Evolutionary conservation across 2,329 filamentous ascomycete genomes (phyloP).

Genomic region (Cladosporium phlei): DNA sequence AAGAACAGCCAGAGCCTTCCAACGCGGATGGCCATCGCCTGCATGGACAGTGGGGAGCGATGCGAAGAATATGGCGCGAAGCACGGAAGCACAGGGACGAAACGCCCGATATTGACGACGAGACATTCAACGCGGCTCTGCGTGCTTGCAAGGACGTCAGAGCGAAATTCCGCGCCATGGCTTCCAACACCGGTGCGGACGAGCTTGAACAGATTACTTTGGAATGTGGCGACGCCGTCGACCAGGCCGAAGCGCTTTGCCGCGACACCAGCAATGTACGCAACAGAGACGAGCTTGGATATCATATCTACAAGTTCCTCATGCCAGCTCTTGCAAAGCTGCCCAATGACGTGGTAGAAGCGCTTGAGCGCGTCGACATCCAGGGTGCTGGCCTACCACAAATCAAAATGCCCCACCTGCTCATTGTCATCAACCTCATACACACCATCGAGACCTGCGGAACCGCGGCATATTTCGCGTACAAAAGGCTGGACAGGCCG

Average conservation of each 20-base stretch:
- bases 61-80: background rate
- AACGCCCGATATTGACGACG: background rate
- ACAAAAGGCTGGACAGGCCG: constrained; percentile 7
- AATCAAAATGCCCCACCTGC: background rate
- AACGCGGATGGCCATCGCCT: constrained; percentile 4
- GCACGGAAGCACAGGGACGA: background rate
- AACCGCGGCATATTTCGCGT: background rate
- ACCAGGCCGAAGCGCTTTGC: constrained; percentile 9
- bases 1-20: background rate
- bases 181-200: background rate
- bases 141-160: constrained; percentile 1
- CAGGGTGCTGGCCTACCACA: constrained; percentile 6
- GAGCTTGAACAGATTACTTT: background rate
- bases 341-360: constrained; percentile 15
- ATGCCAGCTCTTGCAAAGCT: constrained; percentile 24
- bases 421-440: background rate
- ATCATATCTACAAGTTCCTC: constrained; percentile 26
- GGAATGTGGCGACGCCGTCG: constrained; percentile 12
- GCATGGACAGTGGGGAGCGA: constrained; percentile 9
- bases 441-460: background rate
- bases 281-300: constrained; percentile 12
- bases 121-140: background rate
- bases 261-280: background rate
- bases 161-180: background rate
- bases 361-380: constrained; percentile 14